Percentiles rank a stretch among this genome's conserved stretches.
phyloP scores from a whole-genome alignment of 2,329 filamentous ascomycete genomes.

The Arthrocladium fulminans region DNA sequence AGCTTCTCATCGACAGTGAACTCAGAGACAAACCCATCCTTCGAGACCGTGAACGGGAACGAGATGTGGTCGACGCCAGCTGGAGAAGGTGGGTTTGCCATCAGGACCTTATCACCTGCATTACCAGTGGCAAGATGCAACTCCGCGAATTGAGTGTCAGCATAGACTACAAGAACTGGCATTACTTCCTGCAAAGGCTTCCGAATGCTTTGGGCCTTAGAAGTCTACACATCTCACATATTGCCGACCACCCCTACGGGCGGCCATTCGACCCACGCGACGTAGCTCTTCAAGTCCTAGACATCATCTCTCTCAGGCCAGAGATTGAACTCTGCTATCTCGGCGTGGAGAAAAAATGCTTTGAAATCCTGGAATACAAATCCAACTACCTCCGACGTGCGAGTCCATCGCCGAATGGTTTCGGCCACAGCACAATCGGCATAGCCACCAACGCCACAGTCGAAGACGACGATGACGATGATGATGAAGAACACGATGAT shows the following conservation, averaged over 20 bases:
- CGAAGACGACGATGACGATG: constrained; percentile 26
- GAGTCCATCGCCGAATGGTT: constrained; percentile 5
- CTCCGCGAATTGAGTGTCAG: constrained; percentile 63
- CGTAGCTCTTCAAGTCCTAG: constrained; percentile 65
- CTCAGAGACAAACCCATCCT: constrained; percentile 34
- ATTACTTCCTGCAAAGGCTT: constrained; percentile 67
- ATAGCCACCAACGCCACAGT: constrained; percentile 25
- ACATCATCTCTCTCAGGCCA: constrained; percentile 66
- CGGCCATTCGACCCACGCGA: constrained; percentile 54
- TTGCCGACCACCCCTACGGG: constrained; percentile 53
- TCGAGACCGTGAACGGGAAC: constrained; percentile 26
- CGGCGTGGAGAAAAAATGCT: constrained; percentile 68
- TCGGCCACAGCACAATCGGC: constrained; percentile 3
- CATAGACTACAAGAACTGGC: constrained; percentile 71
- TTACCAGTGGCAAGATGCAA: constrained; percentile 68
- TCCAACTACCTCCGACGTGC: constrained; percentile 2
- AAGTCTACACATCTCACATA: constrained; percentile 61
- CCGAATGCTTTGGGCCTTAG: constrained; percentile 62
- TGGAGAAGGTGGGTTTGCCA: constrained; percentile 65
- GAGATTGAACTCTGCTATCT: constrained; percentile 71
- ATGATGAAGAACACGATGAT: constrained; percentile 31
- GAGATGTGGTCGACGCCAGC: constrained; percentile 27
- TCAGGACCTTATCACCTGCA: constrained; percentile 59
- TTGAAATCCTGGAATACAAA: constrained; percentile 62
- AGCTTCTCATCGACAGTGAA: constrained; percentile 64